Conservation (phyloP, 768 basidiomycete species). For the Termitomyces sp. region DNA sequence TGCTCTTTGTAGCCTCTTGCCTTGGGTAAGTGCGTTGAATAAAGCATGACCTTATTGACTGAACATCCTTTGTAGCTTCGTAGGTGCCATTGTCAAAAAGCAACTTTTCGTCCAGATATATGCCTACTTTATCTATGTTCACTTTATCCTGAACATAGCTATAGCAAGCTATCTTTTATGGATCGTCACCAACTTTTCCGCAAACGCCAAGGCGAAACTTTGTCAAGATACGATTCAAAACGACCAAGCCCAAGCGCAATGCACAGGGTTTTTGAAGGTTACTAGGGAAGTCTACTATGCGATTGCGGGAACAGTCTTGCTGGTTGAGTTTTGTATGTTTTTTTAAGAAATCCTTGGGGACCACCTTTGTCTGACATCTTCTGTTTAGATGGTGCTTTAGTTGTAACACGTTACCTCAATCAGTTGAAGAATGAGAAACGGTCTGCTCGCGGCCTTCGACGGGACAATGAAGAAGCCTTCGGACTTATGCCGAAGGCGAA, state of each 20-base stretch:
- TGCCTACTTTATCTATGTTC: conserved; percentile 49
- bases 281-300: conserved; percentile 41
- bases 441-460: conserved; percentile 28
- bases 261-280: conserved; percentile 33
- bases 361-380: background rate
- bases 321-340: conserved; percentile 53
- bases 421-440: conserved; percentile 47
- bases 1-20: conserved; percentile 46
- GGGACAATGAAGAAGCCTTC: conserved; percentile 30
- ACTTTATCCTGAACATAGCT: conserved; percentile 50
- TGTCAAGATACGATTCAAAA: conserved; percentile 42
- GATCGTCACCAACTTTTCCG: conserved; percentile 39
- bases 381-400: conserved; percentile 42
- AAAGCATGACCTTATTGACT: background rate
- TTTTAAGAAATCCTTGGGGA: background rate
- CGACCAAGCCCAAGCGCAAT: conserved; percentile 36
- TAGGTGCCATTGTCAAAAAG: conserved; percentile 59
- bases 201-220: conserved; percentile 32
- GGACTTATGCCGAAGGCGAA: conserved; percentile 22
- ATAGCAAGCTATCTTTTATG: conserved; percentile 48
- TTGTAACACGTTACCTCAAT: conserved; percentile 49
- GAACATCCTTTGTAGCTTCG: conserved; percentile 33
- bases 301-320: conserved; percentile 36
- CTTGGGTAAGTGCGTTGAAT: conserved; percentile 37
- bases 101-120: conserved; percentile 54